Base-by-base conservation (phyloP, 2,329 filamentous ascomycete species). In the Fusarium foetens region DNA sequence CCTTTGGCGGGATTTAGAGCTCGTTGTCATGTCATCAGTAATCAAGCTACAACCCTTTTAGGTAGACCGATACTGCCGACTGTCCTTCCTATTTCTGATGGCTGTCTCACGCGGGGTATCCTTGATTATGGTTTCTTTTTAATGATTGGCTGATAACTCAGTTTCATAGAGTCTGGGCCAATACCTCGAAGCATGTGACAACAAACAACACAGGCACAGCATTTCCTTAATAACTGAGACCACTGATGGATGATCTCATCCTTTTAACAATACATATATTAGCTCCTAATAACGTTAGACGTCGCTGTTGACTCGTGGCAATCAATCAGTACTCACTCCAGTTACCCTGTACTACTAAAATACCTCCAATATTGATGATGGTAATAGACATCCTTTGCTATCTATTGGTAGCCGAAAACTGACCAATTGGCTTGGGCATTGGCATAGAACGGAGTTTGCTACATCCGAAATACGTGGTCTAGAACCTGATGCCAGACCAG, bases 71-170 rank as follows among this genome's bases (percentile, higher is more conserved):
- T 49, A n/a, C 42, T 42, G 29, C n/a, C 27, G 16, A n/a, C 9
- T 45, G 39, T 38, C 31, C 31, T 31, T 38, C 35, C 29, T 63
- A 48, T 42, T 45, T 25, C 21, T 41, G 29, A 41, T 49, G n/a
- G 58, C 8, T 46, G 19, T 42, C 19, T 65, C 41, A 52, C 67
- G 68, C 60, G 68, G 72, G 65, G 72, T 59, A 57, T 36, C 35
- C 21, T 45, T n/a, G 12, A 19, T 31, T 9, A 14, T 35, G 16
- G 3, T 19, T 33, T 33, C 16, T 33, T 25, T 14, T 35, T 19
- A 16, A 51, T 33, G 17, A 9, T 25, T 36, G n/a, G 36, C 13
- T 52, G 23, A 25, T 33, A 14, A 21, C n/a, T 36, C 48, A 21
- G 36, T 21, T 25, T 25, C 23, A 8, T 11, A 52, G 17, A 27